These are phyloP conservation scores for Solanum etuberosum DNA, from an alignment of 257 asterid species.

Conservation along the genomic window DNA sequence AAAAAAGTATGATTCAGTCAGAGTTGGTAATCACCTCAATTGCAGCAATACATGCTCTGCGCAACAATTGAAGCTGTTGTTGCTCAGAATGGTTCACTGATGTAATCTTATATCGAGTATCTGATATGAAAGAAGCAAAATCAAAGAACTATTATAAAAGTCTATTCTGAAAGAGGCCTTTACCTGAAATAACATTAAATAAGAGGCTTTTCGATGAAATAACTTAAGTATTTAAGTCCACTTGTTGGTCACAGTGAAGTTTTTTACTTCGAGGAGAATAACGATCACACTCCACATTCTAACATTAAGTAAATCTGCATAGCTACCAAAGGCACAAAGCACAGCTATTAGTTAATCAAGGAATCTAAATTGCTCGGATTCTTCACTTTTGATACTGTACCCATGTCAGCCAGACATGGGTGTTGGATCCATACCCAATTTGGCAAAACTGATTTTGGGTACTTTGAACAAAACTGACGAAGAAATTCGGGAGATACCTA, in stretches of 20 bases:
- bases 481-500: not conserved
- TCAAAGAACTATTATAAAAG: not conserved
- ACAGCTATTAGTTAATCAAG: not conserved
- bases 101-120: not conserved
- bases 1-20: not conserved
- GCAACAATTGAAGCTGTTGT: not conserved
- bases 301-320: not conserved
- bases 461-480: not conserved
- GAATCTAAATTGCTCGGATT: not conserved
- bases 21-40: not conserved
- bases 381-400: not conserved
- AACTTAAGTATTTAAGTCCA: not conserved
- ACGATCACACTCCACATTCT: not conserved
- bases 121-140: not conserved
- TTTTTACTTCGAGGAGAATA: not conserved
- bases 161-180: not conserved
- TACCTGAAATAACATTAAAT: not conserved
- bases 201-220: not conserved
- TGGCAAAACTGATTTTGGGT: no score
- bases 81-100: not conserved
- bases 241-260: not conserved
- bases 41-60: not conserved
- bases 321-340: not conserved
- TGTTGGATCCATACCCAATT: no score
- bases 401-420: not conserved